Evolutionary conservation across 2,329 filamentous ascomycete species (phyloP).

Genomic region (Microsporum canis): DNA sequence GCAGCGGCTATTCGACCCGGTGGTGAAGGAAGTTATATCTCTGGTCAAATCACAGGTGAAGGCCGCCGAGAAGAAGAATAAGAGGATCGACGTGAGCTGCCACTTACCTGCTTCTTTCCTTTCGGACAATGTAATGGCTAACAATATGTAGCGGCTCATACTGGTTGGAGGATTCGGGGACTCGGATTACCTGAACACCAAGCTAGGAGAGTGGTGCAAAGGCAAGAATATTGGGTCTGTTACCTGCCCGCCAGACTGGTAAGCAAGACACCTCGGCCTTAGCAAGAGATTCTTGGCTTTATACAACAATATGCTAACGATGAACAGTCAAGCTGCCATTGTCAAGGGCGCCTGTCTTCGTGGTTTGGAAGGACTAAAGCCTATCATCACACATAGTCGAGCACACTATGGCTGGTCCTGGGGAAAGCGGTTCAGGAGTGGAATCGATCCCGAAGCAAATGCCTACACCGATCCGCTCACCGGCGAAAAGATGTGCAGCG

Average conservation of each 20-base stretch:
- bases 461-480: background rate
- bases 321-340: constrained; percentile 10
- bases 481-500: constrained; percentile 7
- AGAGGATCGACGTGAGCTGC: constrained; percentile 11
- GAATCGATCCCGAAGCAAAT: constrained; percentile 8
- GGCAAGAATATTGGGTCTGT: constrained; percentile 1
- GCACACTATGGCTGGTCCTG: constrained; percentile 11
- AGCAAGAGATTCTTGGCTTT: background rate
- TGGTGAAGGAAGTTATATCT: constrained; percentile 10
- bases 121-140: background rate
- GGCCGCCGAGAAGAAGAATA: constrained; percentile 6
- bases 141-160: constrained; percentile 11
- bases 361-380: constrained; percentile 8
- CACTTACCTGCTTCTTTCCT: background rate
- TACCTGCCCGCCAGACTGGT: constrained; percentile 5
- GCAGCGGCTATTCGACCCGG: constrained; percentile 11
- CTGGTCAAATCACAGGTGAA: constrained; percentile 11
- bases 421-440: constrained; percentile 7
- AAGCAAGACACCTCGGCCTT: background rate
- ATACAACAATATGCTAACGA: background rate
- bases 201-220: constrained; percentile 2
- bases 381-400: constrained; percentile 7
- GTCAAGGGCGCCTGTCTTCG: constrained; percentile 10
- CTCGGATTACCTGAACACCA: constrained; percentile 12
- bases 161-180: constrained; percentile 14